Percentiles rank a stretch among this genome's conserved stretches.
phyloP scores from a whole-genome alignment of 2,329 filamentous ascomycete species.

The Cercospora zeae-maydis region DNA sequence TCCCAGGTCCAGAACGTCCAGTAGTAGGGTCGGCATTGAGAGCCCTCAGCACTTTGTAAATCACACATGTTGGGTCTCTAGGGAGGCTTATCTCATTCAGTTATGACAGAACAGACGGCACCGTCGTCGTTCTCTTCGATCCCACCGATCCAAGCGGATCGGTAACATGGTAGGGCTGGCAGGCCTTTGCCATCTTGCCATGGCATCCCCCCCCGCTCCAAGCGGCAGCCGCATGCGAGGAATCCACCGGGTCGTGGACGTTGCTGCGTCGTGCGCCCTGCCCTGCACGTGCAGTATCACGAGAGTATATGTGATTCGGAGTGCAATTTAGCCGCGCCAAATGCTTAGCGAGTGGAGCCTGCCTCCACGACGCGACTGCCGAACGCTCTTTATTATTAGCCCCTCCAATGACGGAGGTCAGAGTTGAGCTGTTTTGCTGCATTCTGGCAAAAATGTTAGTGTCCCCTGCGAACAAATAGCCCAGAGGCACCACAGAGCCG shows the following conservation, averaged over 20 bases:
- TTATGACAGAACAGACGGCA: background rate
- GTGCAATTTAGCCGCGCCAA: conserved; percentile 1
- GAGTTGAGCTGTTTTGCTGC: conserved; percentile 1
- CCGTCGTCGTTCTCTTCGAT: background rate
- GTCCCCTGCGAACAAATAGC: conserved; percentile 6
- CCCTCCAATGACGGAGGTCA: conserved; percentile 15
- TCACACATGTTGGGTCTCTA: background rate
- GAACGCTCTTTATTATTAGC: background rate
- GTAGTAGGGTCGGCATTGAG: background rate
- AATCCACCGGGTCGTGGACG: background rate
- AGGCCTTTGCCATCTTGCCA: too few species aligned
- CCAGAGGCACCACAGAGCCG: conserved; percentile 12
- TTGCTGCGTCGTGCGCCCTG: background rate
- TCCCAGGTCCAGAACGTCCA: background rate
- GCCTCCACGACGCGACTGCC: conserved; percentile 3
- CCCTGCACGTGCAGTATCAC: background rate
- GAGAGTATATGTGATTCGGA: background rate
- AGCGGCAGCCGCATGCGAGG: background rate
- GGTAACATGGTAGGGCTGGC: background rate
- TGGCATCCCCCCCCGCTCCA: too few species aligned
- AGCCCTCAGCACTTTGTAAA: background rate
- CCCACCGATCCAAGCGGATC: background rate
- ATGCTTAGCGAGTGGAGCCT: background rate
- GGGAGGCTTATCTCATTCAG: background rate
- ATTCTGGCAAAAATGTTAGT: conserved; percentile 15